Percentiles rank a stretch among this genome's conserved stretches.
Conservation (phyloP, 2,329 filamentous ascomycete species). For the Cercospora zeina region DNA sequence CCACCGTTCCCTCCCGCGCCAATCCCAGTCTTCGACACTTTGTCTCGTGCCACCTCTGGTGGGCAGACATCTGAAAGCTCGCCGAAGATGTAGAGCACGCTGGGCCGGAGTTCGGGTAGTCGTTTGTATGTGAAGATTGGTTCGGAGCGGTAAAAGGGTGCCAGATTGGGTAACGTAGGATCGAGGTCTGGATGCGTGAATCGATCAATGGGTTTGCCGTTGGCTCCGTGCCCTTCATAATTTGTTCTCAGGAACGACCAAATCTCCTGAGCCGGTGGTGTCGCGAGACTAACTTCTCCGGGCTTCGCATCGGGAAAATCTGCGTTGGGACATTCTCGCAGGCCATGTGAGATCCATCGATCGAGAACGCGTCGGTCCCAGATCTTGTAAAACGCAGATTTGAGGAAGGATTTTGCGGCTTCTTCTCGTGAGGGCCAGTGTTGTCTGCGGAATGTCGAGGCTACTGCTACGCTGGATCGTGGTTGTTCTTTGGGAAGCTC, state of each 20-base stretch:
- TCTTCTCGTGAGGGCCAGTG: slow-evolving; percentile 74
- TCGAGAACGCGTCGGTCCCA: slow-evolving; percentile 84
- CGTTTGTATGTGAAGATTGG: slow-evolving; percentile 56
- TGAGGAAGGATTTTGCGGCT: slow-evolving; percentile 67
- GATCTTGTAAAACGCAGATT: slow-evolving; percentile 71
- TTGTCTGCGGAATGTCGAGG: slow-evolving; percentile 73
- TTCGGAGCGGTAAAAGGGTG: slow-evolving; percentile 68
- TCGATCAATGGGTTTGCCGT: slow-evolving; percentile 37
- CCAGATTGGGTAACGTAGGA: slow-evolving; percentile 31
- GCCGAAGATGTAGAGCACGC: slow-evolving; percentile 70
- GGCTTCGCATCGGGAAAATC: slow-evolving; percentile 46
- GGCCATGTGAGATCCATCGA: slow-evolving; percentile 68
- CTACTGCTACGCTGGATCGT: slow-evolving; percentile 41
- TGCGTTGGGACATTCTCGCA: slow-evolving; percentile 67
- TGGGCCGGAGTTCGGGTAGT: slow-evolving; percentile 63
- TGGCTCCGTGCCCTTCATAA: slow-evolving; percentile 40
- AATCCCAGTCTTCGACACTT: slow-evolving; percentile 62
- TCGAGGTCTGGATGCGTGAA: slow-evolving; percentile 49
- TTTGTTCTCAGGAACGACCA: slow-evolving; percentile 71
- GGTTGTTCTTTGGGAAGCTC: slow-evolving; percentile 42
- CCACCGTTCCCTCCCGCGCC: slow-evolving; percentile 69
- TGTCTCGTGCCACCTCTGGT: slow-evolving; percentile 54
- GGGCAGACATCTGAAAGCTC: slow-evolving; percentile 58
- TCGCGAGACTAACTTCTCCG: slow-evolving; percentile 67
- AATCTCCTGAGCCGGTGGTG: slow-evolving; percentile 85